Evolutionary conservation across 331 rosid species (phyloP).

Genomic region (Prunus yedoensis): DNA sequence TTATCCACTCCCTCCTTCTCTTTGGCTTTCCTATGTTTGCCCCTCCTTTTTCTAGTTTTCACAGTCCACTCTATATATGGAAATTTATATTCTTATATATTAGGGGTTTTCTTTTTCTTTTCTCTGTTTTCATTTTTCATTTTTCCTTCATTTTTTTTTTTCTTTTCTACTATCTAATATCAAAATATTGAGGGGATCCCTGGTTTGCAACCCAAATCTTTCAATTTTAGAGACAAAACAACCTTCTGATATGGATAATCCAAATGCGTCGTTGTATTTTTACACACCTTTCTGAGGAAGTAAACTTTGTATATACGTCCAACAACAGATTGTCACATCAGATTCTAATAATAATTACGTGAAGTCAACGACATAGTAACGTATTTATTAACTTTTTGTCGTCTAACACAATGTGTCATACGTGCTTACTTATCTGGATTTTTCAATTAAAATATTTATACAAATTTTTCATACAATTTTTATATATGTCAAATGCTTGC

Average conservation of each 20-base stretch:
- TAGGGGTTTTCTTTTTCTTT: neutral
- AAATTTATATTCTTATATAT: neutral
- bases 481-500: no score
- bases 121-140: neutral
- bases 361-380: no score
- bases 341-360: no score
- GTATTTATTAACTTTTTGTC: no score
- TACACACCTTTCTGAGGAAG: neutral
- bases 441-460: no score
- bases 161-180: neutral
- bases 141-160: neutral
- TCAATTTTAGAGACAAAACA: no score
- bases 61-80: neutral
- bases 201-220: no score
- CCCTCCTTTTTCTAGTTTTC: conserved; percentile 1
- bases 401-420: no score
- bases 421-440: no score
- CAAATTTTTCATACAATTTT: no score
- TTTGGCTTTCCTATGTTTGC: conserved; percentile 13
- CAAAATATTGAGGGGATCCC: no score
- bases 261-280: neutral
- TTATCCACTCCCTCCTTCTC: conserved; percentile 27
- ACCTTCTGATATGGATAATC: neutral
- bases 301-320: neutral
- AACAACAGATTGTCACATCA: no score